These are phyloP conservation scores for Casuarina cunninghamiana DNA, from an alignment of 306 rosid species.

Conservation along the genomic window DNA sequence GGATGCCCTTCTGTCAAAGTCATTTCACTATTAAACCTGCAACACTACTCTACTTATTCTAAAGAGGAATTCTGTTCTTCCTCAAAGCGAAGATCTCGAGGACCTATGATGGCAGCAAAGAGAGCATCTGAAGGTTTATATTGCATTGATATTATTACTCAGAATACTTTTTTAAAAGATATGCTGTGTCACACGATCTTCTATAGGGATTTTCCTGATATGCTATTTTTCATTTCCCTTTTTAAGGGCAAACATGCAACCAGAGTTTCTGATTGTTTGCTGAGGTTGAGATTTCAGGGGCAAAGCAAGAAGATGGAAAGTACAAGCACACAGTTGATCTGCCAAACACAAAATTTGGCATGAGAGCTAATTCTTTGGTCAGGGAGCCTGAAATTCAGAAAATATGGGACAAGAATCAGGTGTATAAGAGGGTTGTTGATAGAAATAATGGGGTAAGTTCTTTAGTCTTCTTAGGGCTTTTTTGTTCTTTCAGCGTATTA, in stretches of 20 bases:
- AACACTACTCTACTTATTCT: constrained; percentile 46
- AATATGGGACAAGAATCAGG: constrained; percentile 89
- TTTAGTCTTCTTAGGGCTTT: constrained; percentile 15
- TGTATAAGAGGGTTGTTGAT: constrained; percentile 64
- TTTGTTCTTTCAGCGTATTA: constrained; percentile 29
- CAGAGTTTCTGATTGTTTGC: constrained; percentile 30
- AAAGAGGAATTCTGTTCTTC: constrained; percentile 44
- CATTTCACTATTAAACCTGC: constrained; percentile 34
- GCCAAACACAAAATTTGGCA: constrained; percentile 87
- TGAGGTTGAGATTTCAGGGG: constrained; percentile 48
- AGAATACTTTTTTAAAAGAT: constrained; percentile 2
- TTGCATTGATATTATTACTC: constrained; percentile 13
- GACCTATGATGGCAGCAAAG: constrained; percentile 90
- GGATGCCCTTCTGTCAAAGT: constrained; percentile 55
- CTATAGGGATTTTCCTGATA: constrained; percentile 1
- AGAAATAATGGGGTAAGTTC: constrained; percentile 80
- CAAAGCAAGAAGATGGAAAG: constrained; percentile 79
- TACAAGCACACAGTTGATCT: constrained; percentile 97
- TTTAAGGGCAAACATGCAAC: not conserved
- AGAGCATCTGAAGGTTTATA: constrained; percentile 71
- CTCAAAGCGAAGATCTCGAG: constrained; percentile 84
- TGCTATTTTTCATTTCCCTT: not conserved
- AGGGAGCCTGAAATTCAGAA: constrained; percentile 97
- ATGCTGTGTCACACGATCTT: constrained; percentile 2
- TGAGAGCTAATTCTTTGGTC: constrained; percentile 79